Percentiles rank a stretch among this genome's conserved stretches.
Evolutionary conservation across 345 rosid genomes (phyloP).

Genomic region (Rhizophora mangle): DNA sequence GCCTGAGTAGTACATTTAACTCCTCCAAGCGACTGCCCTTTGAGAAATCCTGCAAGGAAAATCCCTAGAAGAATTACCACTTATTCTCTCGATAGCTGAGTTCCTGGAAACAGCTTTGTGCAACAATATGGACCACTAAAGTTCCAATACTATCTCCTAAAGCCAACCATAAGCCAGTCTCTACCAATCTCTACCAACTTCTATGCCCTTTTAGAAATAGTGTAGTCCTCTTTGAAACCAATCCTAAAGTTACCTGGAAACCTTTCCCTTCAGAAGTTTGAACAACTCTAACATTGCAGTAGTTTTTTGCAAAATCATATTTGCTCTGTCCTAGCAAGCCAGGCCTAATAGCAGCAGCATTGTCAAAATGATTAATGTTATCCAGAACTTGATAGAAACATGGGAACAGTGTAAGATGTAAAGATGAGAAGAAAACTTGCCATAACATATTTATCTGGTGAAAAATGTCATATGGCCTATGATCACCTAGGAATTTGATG

Average conservation of each 20-base stretch:
- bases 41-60: slow-evolving; percentile 70
- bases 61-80: slow-evolving; percentile 13
- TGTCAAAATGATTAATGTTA: slow-evolving; percentile 11
- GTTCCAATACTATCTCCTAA: slow-evolving; percentile 6
- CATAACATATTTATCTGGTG: slow-evolving; percentile 93
- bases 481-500: slow-evolving; percentile 50
- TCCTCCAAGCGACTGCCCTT: slow-evolving; percentile 91
- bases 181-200: not conserved
- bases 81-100: slow-evolving; percentile 10
- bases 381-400: slow-evolving; percentile 19
- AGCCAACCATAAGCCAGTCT: slow-evolving; percentile 12
- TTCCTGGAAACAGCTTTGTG: not conserved
- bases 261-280: slow-evolving; percentile 48
- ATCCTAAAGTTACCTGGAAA: slow-evolving; percentile 63
- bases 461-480: slow-evolving; percentile 94
- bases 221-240: slow-evolving; percentile 7
- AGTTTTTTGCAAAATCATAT: slow-evolving; percentile 85
- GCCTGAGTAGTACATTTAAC: slow-evolving; percentile 72
- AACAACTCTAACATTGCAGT: slow-evolving; percentile 61
- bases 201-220: slow-evolving; percentile 5
- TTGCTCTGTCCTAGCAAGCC: slow-evolving; percentile 85
- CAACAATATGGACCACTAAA: not conserved
- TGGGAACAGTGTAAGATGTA: not conserved
- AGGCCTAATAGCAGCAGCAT: slow-evolving; percentile 62
- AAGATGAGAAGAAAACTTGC: slow-evolving; percentile 46